Evolutionary conservation across 129 eudicot genomes (phyloP).

Genomic region (Lactuca saligna): DNA sequence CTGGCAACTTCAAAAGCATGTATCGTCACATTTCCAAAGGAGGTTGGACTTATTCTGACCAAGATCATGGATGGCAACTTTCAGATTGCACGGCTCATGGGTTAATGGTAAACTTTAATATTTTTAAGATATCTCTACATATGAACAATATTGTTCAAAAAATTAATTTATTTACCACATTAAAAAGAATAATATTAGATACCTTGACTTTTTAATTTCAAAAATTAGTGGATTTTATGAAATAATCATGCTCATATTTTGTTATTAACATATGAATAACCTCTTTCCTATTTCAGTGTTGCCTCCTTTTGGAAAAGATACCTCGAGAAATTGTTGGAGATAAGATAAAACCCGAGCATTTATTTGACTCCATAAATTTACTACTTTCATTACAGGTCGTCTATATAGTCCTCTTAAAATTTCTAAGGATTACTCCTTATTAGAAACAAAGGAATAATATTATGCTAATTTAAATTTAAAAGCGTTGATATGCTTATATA

Average conservation of each 20-base stretch:
- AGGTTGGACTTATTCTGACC: not conserved
- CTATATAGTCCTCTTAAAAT: not conserved
- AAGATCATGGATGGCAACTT: not conserved
- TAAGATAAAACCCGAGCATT: not conserved
- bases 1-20: not conserved
- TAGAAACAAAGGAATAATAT: too few species aligned
- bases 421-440: too few species aligned
- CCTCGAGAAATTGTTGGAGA: not conserved
- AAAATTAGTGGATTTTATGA: too few species aligned
- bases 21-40: not conserved
- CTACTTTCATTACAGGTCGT: not conserved
- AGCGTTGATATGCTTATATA: not conserved
- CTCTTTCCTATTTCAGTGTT: not conserved
- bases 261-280: not conserved
- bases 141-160: too few species aligned
- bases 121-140: too few species aligned
- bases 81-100: not conserved
- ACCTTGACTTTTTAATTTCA: too few species aligned
- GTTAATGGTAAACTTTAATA: not conserved
- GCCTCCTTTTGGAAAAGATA: constrained; percentile 1
- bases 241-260: not conserved
- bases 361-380: not conserved
- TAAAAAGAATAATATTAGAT: too few species aligned
- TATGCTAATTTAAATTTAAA: too few species aligned
- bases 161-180: too few species aligned